Conservation (phyloP, 2,329 filamentous ascomycete genomes). For the Talaromyces islandicus region DNA sequence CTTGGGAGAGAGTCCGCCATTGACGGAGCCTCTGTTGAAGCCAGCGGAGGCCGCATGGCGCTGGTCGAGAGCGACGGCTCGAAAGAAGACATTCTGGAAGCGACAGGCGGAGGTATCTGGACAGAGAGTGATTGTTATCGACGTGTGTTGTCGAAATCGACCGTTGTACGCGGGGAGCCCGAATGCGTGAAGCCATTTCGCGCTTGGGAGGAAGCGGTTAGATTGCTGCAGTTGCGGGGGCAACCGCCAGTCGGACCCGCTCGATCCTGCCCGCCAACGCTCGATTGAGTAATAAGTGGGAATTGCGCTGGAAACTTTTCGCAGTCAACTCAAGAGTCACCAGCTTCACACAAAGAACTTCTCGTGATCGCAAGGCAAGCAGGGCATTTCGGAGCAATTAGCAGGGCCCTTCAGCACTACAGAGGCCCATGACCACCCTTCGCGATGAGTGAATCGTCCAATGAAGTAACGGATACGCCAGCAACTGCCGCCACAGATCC, state of each 20-base stretch:
- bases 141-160: not conserved
- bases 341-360: not conserved
- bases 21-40: conserved; percentile 48
- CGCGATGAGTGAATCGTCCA: conserved; percentile 3
- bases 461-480: conserved; percentile 1
- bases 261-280: conserved; percentile 1
- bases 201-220: not conserved
- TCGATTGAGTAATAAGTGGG: conserved; percentile 12
- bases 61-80: conserved; percentile 53
- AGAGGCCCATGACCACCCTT: not conserved
- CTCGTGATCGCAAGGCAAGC: not conserved
- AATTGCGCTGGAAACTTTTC: not conserved
- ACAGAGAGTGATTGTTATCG: not conserved
- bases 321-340: not conserved
- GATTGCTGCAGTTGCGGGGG: conserved; percentile 19
- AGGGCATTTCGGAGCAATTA: not conserved
- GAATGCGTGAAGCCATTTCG: not conserved
- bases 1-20: conserved; percentile 69
- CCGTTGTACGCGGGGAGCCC: not conserved
- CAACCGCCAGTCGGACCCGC: not conserved
- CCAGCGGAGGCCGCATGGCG: conserved; percentile 46
- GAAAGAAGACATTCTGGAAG: conserved; percentile 41
- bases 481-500: conserved; percentile 25
- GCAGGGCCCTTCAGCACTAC: not conserved
- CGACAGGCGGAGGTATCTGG: not conserved